These are phyloP conservation scores for Eimeria brunetti DNA, from an alignment of 169 alveolate genomes.

Conservation along the genomic window DNA sequence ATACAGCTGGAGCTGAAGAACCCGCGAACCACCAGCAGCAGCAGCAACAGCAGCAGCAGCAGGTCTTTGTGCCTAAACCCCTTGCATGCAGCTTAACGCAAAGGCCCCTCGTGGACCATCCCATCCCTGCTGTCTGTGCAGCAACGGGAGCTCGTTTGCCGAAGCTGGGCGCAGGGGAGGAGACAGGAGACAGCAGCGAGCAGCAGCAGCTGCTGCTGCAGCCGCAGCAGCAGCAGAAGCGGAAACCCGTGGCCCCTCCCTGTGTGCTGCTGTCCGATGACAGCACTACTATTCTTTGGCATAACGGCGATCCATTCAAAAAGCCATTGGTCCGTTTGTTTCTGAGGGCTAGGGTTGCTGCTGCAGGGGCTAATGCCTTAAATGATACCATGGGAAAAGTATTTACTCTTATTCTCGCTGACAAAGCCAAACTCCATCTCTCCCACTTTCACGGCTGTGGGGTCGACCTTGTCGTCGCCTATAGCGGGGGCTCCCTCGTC, in stretches of 20 bases:
- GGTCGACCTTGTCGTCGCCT: slow-evolving; percentile 75
- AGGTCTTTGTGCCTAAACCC: background rate
- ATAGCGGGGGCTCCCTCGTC: slow-evolving; percentile 68
- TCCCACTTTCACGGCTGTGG: slow-evolving; percentile 74
- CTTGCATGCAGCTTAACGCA: background rate
- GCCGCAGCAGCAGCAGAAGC: slow-evolving; percentile 3
- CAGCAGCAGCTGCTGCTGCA: no score
- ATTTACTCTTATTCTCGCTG: slow-evolving; percentile 31
- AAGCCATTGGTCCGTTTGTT: slow-evolving; percentile 70
- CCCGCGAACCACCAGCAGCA: background rate
- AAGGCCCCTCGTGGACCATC: slow-evolving; percentile 1
- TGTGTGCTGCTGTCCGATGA: slow-evolving; percentile 77
- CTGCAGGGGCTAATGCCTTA: background rate
- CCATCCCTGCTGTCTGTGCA: slow-evolving; percentile 18
- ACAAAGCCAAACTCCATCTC: slow-evolving; percentile 23
- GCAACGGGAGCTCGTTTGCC: background rate
- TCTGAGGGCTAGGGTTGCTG: slow-evolving; percentile 21
- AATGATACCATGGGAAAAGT: slow-evolving; percentile 64
- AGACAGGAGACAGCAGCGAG: no score
- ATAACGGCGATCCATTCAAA: slow-evolving; percentile 51
- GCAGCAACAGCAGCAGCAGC: background rate
- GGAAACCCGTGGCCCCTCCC: background rate
- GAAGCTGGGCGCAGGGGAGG: background rate
- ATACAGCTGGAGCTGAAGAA: background rate
- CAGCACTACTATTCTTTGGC: slow-evolving; percentile 73